Conservation (phyloP, 108 stramenopile species). For the Craspedostauros australis region DNA sequence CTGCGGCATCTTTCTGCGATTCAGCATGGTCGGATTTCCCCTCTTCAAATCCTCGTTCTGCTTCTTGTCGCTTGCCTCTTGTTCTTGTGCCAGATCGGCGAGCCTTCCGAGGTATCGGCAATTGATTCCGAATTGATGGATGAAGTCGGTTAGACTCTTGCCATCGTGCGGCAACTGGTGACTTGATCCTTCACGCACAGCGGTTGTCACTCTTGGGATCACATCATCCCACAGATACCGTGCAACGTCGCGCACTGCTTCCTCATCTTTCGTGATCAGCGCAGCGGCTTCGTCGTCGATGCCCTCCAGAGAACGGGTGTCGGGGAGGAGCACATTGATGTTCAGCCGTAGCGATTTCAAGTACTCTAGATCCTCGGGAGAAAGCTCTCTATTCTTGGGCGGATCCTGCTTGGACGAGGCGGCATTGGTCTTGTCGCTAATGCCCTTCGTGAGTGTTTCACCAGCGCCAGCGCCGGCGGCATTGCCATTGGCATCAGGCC, state of each 20-base stretch:
- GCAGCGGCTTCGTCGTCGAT: constrained; percentile 45
- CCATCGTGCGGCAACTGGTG: constrained; percentile 74
- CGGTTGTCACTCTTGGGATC: constrained; percentile 67
- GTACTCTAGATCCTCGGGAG: constrained; percentile 67
- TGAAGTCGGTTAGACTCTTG: constrained; percentile 63
- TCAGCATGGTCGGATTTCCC: constrained; percentile 25
- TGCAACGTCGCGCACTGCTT: constrained; percentile 66
- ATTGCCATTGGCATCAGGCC: not conserved
- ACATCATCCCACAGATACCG: constrained; percentile 76
- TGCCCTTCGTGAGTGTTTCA: too few relatives aligned
- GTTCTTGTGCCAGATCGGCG: constrained; percentile 64
- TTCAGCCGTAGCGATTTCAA: constrained; percentile 69
- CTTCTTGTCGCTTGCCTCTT: constrained; percentile 70
- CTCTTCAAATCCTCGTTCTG: constrained; percentile 33
- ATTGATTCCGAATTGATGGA: constrained; percentile 92
- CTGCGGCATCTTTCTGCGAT: constrained; percentile 67
- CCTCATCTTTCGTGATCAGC: constrained; percentile 79
- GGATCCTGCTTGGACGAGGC: constrained; percentile 15
- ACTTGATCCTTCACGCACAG: constrained; percentile 48
- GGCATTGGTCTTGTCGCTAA: constrained; percentile 16
- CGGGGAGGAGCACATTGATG: constrained; percentile 87
- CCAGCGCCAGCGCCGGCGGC: too few relatives aligned
- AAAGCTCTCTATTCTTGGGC: constrained; percentile 21
- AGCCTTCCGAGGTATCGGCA: constrained; percentile 92
- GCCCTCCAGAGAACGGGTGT: constrained; percentile 50